Conservation (phyloP, 1,284 basidiomycete genomes). For the Pseudozyma sp. region DNA sequence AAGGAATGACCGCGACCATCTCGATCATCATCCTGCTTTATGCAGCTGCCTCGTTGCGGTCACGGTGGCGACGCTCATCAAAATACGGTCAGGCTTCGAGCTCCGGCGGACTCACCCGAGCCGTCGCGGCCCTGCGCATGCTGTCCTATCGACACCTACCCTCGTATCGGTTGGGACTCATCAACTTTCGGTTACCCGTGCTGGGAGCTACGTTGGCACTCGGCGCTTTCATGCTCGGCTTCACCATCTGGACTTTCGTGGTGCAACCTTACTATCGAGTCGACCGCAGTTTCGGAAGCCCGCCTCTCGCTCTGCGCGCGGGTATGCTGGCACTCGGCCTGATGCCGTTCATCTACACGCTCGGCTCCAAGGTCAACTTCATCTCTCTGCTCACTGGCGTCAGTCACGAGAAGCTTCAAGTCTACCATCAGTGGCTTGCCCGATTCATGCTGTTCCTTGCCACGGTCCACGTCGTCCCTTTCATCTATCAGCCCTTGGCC, state of each 20-base stretch:
- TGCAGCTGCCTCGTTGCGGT: slow-evolving; percentile 9
- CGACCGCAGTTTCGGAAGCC: slow-evolving; percentile 47
- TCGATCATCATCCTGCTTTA: slow-evolving; percentile 36
- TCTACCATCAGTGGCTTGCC: slow-evolving; percentile 64
- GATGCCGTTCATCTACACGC: slow-evolving; percentile 61
- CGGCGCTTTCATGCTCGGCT: slow-evolving; percentile 43
- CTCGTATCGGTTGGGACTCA: slow-evolving; percentile 20
- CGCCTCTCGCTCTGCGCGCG: slow-evolving; percentile 56
- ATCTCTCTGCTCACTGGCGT: slow-evolving; percentile 59
- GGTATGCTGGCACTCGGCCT: slow-evolving; percentile 61
- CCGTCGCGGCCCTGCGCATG: slow-evolving; percentile 19
- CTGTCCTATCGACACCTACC: slow-evolving; percentile 35
- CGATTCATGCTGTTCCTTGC: slow-evolving; percentile 60
- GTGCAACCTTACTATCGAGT: slow-evolving; percentile 58
- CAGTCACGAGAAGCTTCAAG: slow-evolving; percentile 58
- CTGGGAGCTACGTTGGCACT: slow-evolving; percentile 42
- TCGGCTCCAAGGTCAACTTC: slow-evolving; percentile 61
- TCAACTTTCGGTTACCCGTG: slow-evolving; percentile 44
- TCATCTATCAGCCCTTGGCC: slow-evolving; percentile 53
- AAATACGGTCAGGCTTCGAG: neutral
- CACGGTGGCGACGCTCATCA: slow-evolving; percentile 14
- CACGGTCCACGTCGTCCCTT: slow-evolving; percentile 60
- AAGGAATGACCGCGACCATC: slow-evolving; percentile 32
- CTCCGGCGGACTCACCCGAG: slow-evolving; percentile 5
- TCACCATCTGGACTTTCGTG: slow-evolving; percentile 50